Evolutionary conservation across 257 asterid species (phyloP).

Genomic region (Ballota nigra): DNA sequence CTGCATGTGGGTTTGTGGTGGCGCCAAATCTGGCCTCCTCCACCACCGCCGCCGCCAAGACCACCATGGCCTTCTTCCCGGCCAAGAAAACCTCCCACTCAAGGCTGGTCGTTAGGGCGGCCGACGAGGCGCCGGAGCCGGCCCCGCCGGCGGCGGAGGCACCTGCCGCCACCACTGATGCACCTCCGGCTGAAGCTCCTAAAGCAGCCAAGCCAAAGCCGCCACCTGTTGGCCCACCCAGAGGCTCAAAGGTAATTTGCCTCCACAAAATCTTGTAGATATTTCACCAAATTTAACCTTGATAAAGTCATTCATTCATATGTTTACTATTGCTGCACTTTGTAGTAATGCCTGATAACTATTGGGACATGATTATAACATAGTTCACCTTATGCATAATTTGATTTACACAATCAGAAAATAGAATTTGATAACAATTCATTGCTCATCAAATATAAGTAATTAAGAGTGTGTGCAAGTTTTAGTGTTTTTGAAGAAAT

Average conservation of each 20-base stretch:
- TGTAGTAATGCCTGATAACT: too few relatives aligned
- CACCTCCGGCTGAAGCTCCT: constrained; percentile 41
- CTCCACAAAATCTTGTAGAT: too few relatives aligned
- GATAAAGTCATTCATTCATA: background rate
- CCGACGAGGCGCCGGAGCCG: constrained; percentile 41
- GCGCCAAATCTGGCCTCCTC: constrained; percentile 46
- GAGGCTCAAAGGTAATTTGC: constrained; percentile 77
- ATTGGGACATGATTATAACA: too few relatives aligned
- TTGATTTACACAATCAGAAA: too few relatives aligned
- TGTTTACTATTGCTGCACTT: too few relatives aligned
- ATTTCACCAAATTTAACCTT: too few relatives aligned
- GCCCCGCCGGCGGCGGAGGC: constrained; percentile 26
- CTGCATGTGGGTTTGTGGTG: constrained; percentile 56
- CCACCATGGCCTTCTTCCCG: constrained; percentile 38
- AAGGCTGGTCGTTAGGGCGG: constrained; percentile 62
- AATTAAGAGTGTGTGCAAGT: too few relatives aligned
- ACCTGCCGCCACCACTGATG: constrained; percentile 21
- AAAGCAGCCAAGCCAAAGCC: constrained; percentile 83
- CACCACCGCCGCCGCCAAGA: constrained; percentile 20
- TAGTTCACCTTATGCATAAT: too few relatives aligned
- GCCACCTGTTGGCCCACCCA: constrained; percentile 87
- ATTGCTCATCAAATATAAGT: too few relatives aligned
- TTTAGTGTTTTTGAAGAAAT: too few relatives aligned
- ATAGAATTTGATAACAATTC: too few relatives aligned
- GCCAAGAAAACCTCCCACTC: constrained; percentile 34